Evolutionary conservation across 1,139 yeast genomes (phyloP), one percentile per base, ranked within the genome.

Genomic region (Yamadazyma buinensis): DNA sequence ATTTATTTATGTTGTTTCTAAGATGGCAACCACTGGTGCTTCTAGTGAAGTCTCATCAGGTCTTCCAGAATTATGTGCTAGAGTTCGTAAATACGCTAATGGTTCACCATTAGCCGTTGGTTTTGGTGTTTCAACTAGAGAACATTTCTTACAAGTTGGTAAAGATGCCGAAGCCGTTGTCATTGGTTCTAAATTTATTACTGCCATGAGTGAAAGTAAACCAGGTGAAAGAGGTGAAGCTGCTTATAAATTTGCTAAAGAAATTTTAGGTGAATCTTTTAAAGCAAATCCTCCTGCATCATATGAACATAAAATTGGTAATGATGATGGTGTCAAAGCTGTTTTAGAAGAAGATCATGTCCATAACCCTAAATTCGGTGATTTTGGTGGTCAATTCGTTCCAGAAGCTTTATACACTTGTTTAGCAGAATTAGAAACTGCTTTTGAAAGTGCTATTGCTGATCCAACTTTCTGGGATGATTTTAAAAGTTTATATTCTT

Each of bases 21-120:
- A 95, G 58, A 92, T 92, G 98, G 97, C 97, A 45, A 83, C 95
- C 36, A 92, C 99, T 24, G 98, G 99, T 56, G 94, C 95, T 21
- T 67, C 80, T 15, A 71, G 76, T 12, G 62, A 75, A 26, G 80
- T 92, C 34, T 75, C 84, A 28, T 55, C 67, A 6, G 82, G 82
- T 45, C 74, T 90, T 39, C 78, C 80, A 22, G 77, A 70, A 28
- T 72, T 92, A 43, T 79, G 94, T 49, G 69, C 69, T 26, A 77
- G 90, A 49, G 95, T 94, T 12, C 77, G 95, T 54, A 70, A 75
- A 43, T 72, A 75, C 53, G 75, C 95, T 9, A 82, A 83, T 22
- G 80, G 78, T 31, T 83, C 77, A 26, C 97, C 97, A 19, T 61
- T 92, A 42, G 97, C 97, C 15, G 97, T 94, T 32, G 99, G 99